Base-by-base conservation (phyloP, 1,284 basidiomycete species). In the Apiotrichum veenhuisii region DNA sequence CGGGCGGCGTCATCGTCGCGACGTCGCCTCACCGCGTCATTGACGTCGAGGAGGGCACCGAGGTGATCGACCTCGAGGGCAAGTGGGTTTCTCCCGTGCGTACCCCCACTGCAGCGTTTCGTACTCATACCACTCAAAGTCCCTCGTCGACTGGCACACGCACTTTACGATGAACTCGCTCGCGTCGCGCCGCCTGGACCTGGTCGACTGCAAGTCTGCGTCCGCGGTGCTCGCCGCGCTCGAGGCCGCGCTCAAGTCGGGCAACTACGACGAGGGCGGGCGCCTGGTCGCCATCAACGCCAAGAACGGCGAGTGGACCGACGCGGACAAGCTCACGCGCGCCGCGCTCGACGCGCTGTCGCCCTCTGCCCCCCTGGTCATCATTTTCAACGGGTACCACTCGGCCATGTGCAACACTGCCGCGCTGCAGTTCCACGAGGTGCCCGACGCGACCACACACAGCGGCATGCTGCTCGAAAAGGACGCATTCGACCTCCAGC, bases 311-410 rank as follows among this genome's bases (percentile, higher is more conserved):
- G 56, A 56, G 42, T 74, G 72, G 72, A 54, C 65, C 5, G 70
- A 70, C 55, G 41, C 54, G 7, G 59, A 61, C 20, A 27, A 54
- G 1, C 64, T 74, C 55, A 62, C 52, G 30, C 60, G 64, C 12
- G 18, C 40, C 5, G 45, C 48, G 17, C 59, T 73, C 45, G 72
- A 74, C 46, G 47, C 26, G 15, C 34, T 67, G 41, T 58, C 58
- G 8, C 33, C 52, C 17, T 49, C 56, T 7, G 36, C 67, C 36
- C 70, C 71, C 18, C 62, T 74, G 14, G 62, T 63, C 17, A 53
- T 72, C 53, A 63, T 72, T 15, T 63, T 57, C 51, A 69, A 67
- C 40, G 72, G 71, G 4, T 67, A 72, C 47, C 73, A 75, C 59
- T 69, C 69, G 30, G 54, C 67, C 17, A 64, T 64, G 43, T 54